Base-by-base conservation (phyloP, 202 grass and related monocot species). In the Panicum virgatum region DNA sequence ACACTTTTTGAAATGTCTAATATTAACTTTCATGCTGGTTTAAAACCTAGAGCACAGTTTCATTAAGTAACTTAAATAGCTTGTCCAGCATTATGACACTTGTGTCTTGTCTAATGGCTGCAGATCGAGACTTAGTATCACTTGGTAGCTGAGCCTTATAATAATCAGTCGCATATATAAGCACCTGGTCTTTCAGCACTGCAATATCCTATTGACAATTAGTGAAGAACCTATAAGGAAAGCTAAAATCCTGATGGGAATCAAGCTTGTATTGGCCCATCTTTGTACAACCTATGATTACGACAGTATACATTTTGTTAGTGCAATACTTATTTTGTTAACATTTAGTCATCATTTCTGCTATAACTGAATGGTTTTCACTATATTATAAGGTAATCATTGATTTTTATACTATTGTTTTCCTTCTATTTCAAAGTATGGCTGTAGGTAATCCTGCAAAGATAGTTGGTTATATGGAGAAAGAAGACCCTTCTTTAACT, bases 381-480 rank as follows among this genome's bases (percentile, higher is more conserved):
- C n/a, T 58, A 12, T 81, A 53, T 14, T 69, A 57, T 74, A 62
- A 62, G 38, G 26, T 81, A 46, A 45, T 13, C 0, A 57, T 50
- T 34, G 60, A 18, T 79, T 52, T 69, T 50, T 51, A 82, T 7
- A 56, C 48, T 27, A 2, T 14, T 78, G 57, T 80, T 82, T 79
- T 87, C 73, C 50, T 88, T 67, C 7, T 87, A 25, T 58, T 83
- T 50, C 63, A 40, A 87, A 98, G 96, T 43, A 98, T 96, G 96
- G 92, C 96, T 19, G 90, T 95, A 15, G 96, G 96, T 81, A 98
- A 98, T 88, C 96, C 92, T 78, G 96, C 96, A 39, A 98, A 95
- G 73, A 54, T 98, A 56, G 83, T 93, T 77, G 96, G 96, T 38
- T 93, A 90, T 79, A 85, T 75, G 50, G 86, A 95, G 70, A 94